Evolutionary conservation across 140 eudicot species (phyloP).

Genomic region (Anethum foeniculum): DNA sequence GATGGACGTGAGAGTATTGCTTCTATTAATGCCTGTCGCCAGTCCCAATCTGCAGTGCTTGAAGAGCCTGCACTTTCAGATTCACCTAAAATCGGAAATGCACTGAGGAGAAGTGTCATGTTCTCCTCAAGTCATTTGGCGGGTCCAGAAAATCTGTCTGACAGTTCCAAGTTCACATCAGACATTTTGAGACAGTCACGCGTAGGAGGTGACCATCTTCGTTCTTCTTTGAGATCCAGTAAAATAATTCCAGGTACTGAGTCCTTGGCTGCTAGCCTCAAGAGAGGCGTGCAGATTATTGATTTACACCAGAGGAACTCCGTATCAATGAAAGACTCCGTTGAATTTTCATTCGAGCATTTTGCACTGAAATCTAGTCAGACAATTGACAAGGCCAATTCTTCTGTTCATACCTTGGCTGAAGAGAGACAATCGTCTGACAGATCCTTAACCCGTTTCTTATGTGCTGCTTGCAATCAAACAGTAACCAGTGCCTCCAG

Average conservation of each 20-base stretch:
- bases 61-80: slow-evolving; percentile 68
- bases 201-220: slow-evolving; percentile 36
- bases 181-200: slow-evolving; percentile 32
- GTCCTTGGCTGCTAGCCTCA: slow-evolving; percentile 87
- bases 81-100: slow-evolving; percentile 63
- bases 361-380: slow-evolving; percentile 58
- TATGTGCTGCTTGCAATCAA: slow-evolving; percentile 55
- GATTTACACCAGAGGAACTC: slow-evolving; percentile 75
- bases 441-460: slow-evolving; percentile 18
- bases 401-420: slow-evolving; percentile 50
- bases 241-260: slow-evolving; percentile 60
- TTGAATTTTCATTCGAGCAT: slow-evolving; percentile 84
- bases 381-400: slow-evolving; percentile 42
- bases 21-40: slow-evolving; percentile 35
- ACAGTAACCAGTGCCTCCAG: slow-evolving; percentile 29
- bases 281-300: slow-evolving; percentile 73
- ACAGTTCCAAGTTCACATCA: slow-evolving; percentile 34
- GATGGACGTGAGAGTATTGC: slow-evolving; percentile 17
- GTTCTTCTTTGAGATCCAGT: slow-evolving; percentile 68
- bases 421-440: slow-evolving; percentile 24
- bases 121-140: slow-evolving; percentile 27
- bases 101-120: slow-evolving; percentile 37
- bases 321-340: slow-evolving; percentile 45
- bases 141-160: slow-evolving; percentile 22
- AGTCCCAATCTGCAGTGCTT: slow-evolving; percentile 37